Evolutionary conservation across 176 grass and related monocot genomes (phyloP), one percentile per base, ranked within the genome.

Genomic region (Bolboschoenus planiculmis): DNA sequence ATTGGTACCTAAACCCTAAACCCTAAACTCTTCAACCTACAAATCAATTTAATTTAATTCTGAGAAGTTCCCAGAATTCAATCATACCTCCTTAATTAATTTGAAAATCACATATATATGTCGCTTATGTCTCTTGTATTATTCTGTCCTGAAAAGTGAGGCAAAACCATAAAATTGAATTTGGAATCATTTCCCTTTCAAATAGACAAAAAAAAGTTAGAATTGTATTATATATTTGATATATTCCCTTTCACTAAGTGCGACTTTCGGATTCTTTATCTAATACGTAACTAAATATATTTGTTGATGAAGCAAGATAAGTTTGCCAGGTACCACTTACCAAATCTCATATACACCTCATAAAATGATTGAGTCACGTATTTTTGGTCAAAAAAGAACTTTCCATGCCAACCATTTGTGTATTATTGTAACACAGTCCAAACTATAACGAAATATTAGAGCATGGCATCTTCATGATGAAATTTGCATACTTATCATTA

Each of bases 261-360:
- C 7, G 56, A 80, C 54, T 80, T 80, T 80, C 33, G 26, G 15
- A 23, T 42, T 60, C 7, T 60, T 60, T 79, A 55, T 79, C 7
- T 70, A 70, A 23, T 23, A 57, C 33, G 30, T 39, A 27, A 55
- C 50, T 21, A 57, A 3, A 79, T 79, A 56, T 36, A 10, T 23
- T 35, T 20, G 15, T 56, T 79, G 7, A 34, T 79, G 77, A 79
- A 79, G 34, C 39, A 58, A 56, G 77, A 79, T 79, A 79, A 79
- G 47, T 6, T 37, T 58, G 51, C 51, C 77, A 79, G 20, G 31
- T 56, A 34, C 16, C 9, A 54, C 37, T 24, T 79, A 56, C 36
- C 58, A 57, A 59, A 63, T 53, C 5, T 48, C 46, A 1, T 37
- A 4, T 33, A 2, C 7, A 37, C 36, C 15, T 81, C 78, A 47